Percentiles rank a stretch among this genome's conserved stretches.
These are phyloP conservation scores for Colletotrichum chrysophilum DNA, from an alignment of 2,329 filamentous ascomycete genomes.

Conservation along the genomic window DNA sequence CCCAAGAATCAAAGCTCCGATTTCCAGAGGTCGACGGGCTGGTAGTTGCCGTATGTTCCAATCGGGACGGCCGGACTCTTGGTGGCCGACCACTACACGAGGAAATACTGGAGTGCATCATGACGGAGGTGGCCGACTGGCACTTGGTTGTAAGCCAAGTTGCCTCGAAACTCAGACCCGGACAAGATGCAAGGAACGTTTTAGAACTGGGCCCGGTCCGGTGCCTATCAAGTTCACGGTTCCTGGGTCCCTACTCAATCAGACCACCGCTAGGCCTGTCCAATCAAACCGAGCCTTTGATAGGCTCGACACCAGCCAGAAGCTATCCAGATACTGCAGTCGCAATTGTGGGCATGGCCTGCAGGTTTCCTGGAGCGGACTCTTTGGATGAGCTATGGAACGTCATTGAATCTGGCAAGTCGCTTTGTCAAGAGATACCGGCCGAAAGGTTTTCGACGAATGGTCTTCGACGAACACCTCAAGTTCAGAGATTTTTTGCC, in stretches of 20 bases:
- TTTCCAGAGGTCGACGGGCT: not conserved
- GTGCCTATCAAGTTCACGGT: not conserved
- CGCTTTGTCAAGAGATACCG: not conserved
- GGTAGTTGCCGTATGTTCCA: not conserved
- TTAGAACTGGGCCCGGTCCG: not conserved
- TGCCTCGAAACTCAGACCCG: not conserved
- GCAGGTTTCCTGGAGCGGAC: not conserved
- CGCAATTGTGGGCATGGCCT: not conserved
- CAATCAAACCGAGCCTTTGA: not conserved
- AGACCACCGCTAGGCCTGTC: not conserved
- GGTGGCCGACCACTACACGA: not conserved
- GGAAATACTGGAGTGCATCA: not conserved
- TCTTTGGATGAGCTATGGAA: not conserved
- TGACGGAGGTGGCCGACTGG: not conserved
- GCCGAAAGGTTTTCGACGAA: not conserved
- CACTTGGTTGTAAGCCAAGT: not conserved
- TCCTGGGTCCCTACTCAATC: not conserved
- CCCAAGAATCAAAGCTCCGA: not conserved
- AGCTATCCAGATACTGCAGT: not conserved
- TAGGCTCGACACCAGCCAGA: not conserved
- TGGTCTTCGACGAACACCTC: not conserved
- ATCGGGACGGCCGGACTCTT: not conserved
- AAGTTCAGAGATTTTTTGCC: not conserved
- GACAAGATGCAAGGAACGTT: not conserved
- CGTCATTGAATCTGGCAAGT: not conserved